Percentiles rank a stretch among this genome's conserved stretches.
phyloP scores from a whole-genome alignment of 176 grass and related monocot genomes.

The Eragrostis curvula region DNA sequence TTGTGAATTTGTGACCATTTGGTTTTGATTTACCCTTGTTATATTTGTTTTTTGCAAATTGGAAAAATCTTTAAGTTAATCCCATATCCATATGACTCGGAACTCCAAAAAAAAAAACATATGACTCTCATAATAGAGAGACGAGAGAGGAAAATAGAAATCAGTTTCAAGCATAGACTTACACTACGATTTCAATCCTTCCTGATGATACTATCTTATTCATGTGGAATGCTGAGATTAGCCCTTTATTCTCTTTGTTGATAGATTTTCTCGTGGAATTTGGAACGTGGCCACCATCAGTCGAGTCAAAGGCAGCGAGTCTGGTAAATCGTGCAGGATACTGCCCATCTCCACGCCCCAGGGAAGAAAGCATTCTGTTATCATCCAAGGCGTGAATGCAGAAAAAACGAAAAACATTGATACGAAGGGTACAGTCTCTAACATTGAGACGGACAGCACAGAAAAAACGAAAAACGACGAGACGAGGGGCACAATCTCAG shows the following conservation, averaged over 20 bases:
- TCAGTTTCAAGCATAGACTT: background rate
- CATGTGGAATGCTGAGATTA: background rate
- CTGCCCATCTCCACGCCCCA: background rate
- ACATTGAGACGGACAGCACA: background rate
- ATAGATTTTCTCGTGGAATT: background rate
- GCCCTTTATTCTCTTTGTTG: background rate
- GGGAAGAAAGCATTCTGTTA: background rate
- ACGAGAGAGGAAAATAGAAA: background rate
- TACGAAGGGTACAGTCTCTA: background rate
- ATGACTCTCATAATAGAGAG: background rate
- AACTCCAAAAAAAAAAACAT: no score
- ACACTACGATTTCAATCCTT: background rate
- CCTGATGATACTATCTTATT: background rate
- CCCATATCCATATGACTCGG: no score
- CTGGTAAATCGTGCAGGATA: background rate
- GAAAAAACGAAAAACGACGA: background rate
- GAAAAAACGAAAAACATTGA: background rate
- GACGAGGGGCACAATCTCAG: background rate
- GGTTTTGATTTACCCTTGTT: background rate
- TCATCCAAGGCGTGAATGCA: background rate
- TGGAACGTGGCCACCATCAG: background rate
- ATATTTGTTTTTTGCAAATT: background rate
- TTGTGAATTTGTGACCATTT: background rate
- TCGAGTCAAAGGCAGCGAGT: background rate
- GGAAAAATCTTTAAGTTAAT: background rate